Conservation (phyloP, 2,329 filamentous ascomycete species). For the Exophiala lecanii-corni region DNA sequence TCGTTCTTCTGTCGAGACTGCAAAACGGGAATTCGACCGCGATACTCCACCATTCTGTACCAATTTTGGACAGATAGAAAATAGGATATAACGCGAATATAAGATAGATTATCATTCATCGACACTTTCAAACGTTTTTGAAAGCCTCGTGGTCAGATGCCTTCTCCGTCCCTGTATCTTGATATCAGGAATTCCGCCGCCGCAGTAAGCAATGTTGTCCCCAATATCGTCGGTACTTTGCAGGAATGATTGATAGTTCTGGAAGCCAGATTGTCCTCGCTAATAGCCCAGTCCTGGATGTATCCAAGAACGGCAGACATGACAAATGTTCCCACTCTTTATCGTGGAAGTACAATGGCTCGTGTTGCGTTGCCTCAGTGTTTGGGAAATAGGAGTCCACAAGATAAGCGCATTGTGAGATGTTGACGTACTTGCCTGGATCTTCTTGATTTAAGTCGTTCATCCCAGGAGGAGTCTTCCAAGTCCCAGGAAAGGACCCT, state of each 20-base stretch:
- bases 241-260: slow-evolving; percentile 63
- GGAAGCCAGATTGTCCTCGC: slow-evolving; percentile 81
- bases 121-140: not conserved
- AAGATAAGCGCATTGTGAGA: slow-evolving; percentile 72
- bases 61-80: too few relatives aligned
- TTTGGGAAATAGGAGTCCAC: slow-evolving; percentile 79
- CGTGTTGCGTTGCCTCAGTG: slow-evolving; percentile 56
- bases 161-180: slow-evolving; percentile 1
- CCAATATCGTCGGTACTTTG: slow-evolving; percentile 69
- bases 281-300: slow-evolving; percentile 65
- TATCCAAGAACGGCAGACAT: slow-evolving; percentile 78
- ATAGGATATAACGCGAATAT: too few relatives aligned
- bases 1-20: not conserved
- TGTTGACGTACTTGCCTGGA: slow-evolving; percentile 71
- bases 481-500: slow-evolving; percentile 77
- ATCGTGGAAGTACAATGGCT: slow-evolving; percentile 77
- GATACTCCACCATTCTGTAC: too few relatives aligned
- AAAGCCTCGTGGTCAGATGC: slow-evolving; percentile 2
- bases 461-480: slow-evolving; percentile 75
- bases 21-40: slow-evolving; percentile 2
- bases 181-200: slow-evolving; percentile 38
- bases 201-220: slow-evolving; percentile 81
- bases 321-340: slow-evolving; percentile 71
- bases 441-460: slow-evolving; percentile 91
- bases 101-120: too few relatives aligned